phyloP scores from a whole-genome alignment of 176 grass and related monocot genomes.

The Coix lacrymajobi region DNA sequence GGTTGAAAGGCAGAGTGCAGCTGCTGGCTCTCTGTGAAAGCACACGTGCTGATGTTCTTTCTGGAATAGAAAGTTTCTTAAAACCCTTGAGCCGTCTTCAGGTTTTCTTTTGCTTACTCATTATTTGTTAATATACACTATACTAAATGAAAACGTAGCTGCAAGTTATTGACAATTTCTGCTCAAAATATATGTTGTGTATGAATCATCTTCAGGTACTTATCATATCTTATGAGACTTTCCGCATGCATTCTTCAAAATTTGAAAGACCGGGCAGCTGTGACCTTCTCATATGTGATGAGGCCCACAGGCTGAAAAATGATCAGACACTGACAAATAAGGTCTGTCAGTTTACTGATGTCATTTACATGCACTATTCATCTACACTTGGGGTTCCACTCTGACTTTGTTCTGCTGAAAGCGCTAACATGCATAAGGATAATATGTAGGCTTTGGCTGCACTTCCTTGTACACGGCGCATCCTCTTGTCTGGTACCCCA shows the following conservation, averaged over 20 bases:
- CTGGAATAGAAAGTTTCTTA: conserved; percentile 87
- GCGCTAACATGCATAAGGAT: conserved; percentile 13
- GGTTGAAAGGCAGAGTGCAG: conserved; percentile 70
- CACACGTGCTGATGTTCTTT: conserved; percentile 85
- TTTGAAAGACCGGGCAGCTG: conserved; percentile 87
- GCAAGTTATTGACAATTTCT: conserved; percentile 13
- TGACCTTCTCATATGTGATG: conserved; percentile 95
- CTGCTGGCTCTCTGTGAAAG: conserved; percentile 92
- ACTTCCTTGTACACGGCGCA: conserved; percentile 81
- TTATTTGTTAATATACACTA: conserved; percentile 10
- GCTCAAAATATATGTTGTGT: conserved; percentile 11
- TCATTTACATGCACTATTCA: background rate
- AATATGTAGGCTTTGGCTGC: conserved; percentile 68
- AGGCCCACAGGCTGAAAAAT: conserved; percentile 96
- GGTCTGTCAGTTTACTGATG: conserved; percentile 34
- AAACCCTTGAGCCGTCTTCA: conserved; percentile 69
- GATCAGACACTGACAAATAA: conserved; percentile 95
- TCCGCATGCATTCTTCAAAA: conserved; percentile 94
- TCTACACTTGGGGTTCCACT: conserved; percentile 10
- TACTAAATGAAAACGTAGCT: conserved; percentile 21
- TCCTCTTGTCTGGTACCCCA: conserved; percentile 92
- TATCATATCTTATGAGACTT: conserved; percentile 96
- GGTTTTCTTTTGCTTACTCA: conserved; percentile 43
- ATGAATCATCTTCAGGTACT: conserved; percentile 65
- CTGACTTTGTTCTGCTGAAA: conserved; percentile 10